These are phyloP conservation scores for Aspergillus panamensis DNA, from an alignment of 495 filamentous ascomycete genomes.

Conservation along the genomic window DNA sequence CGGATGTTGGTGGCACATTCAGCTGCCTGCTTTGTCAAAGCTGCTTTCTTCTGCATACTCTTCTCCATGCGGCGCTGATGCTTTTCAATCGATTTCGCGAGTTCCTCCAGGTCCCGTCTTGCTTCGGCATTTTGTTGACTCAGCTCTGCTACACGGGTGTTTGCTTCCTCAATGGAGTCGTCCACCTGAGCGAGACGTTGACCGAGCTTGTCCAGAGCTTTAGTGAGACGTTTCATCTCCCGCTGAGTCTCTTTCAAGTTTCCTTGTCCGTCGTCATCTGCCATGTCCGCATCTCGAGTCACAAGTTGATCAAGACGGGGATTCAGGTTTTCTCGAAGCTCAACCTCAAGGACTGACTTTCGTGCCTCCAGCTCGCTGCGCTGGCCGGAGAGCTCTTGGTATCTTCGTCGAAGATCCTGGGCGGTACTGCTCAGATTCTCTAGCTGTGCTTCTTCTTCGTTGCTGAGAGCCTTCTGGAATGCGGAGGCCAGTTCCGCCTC, in stretches of 20 bases:
- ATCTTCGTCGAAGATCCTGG: constrained; percentile 68
- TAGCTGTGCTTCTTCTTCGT: constrained; percentile 75
- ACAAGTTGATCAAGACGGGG: constrained; percentile 84
- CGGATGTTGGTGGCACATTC: constrained; percentile 86
- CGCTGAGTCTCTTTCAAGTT: constrained; percentile 75
- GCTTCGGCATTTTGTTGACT: constrained; percentile 62
- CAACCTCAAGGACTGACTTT: constrained; percentile 77
- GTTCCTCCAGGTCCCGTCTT: constrained; percentile 66
- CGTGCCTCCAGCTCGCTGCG: constrained; percentile 75
- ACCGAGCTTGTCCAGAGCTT: constrained; percentile 58
- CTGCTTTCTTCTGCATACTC: constrained; percentile 78
- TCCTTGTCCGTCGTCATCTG: constrained; percentile 54
- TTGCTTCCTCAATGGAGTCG: constrained; percentile 62
- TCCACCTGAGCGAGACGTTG: constrained; percentile 69
- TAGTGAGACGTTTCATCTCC: constrained; percentile 73
- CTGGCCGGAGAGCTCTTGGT: constrained; percentile 66
- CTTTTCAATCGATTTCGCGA: constrained; percentile 77
- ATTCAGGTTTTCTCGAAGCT: constrained; percentile 79
- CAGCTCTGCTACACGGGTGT: constrained; percentile 55
- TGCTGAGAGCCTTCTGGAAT: constrained; percentile 87
- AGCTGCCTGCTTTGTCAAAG: constrained; percentile 67
- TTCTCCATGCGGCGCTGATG: constrained; percentile 90
- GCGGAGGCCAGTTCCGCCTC: constrained; percentile 76
- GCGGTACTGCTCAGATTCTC: constrained; percentile 64
- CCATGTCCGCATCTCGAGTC: constrained; percentile 68